A percentile compares a stretch with the other conserved stretches of the same genome.
Conservation (phyloP, 352 stramenopile species). For the Phytophthora ramorum region DNA sequence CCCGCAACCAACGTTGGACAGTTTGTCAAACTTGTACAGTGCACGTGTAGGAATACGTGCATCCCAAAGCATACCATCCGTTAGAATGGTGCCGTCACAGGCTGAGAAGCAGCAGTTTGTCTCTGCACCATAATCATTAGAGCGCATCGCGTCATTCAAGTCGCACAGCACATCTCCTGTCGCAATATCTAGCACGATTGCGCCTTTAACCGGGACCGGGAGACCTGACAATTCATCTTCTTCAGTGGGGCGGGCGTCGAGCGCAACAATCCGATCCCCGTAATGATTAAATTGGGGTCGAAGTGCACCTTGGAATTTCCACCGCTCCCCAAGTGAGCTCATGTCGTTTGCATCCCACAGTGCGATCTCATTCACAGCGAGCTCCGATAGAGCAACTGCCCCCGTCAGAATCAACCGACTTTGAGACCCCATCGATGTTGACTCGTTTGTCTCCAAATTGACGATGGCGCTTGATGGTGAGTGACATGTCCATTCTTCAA, state of each 20-base stretch:
- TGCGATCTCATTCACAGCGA: conserved; percentile 65
- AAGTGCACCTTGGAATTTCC: conserved; percentile 65
- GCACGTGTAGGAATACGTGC: conserved; percentile 68
- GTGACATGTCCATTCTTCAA: conserved; percentile 83
- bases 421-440: conserved; percentile 56
- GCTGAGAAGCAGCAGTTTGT: conserved; percentile 85
- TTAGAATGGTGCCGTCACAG: conserved; percentile 77
- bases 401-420: conserved; percentile 69
- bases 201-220: conserved; percentile 49
- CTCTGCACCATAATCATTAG: conserved; percentile 77
- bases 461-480: conserved; percentile 71
- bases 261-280: conserved; percentile 72
- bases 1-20: conserved; percentile 84
- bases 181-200: conserved; percentile 73
- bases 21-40: conserved; percentile 91
- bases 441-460: conserved; percentile 75
- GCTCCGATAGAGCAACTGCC: conserved; percentile 51
- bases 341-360: conserved; percentile 80
- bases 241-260: conserved; percentile 56
- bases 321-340: conserved; percentile 56
- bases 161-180: conserved; percentile 68
- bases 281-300: conserved; percentile 82
- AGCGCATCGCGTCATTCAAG: conserved; percentile 67
- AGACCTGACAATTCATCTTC: conserved; percentile 40
- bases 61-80: conserved; percentile 87